These are phyloP conservation scores for Phytomonas francai DNA, from an alignment of 208 protist genomes.

Conservation along the genomic window DNA sequence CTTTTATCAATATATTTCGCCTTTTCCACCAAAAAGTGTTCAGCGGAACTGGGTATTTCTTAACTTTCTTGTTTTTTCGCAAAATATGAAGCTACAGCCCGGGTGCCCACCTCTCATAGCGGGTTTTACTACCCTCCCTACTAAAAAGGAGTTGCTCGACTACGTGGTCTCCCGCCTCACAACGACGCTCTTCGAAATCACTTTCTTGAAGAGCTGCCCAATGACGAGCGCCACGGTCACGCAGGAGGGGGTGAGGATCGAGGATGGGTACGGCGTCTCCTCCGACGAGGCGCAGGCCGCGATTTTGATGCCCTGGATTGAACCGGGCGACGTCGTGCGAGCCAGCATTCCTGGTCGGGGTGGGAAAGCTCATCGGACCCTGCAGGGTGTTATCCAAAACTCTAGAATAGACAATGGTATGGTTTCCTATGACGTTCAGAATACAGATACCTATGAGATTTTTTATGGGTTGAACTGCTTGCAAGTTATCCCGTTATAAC, in stretches of 20 bases:
- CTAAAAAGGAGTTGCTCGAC: constrained; percentile 16
- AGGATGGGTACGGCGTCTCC: background rate
- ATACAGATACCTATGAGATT: background rate
- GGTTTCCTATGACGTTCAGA: background rate
- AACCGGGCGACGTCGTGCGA: background rate
- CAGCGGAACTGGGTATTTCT: constrained; percentile 18
- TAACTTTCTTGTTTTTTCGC: constrained; percentile 29
- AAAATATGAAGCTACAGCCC: constrained; percentile 15
- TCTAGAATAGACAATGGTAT: background rate
- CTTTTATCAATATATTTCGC: constrained; percentile 26
- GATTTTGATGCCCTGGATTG: background rate
- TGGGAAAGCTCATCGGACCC: background rate
- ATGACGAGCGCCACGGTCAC: constrained; percentile 21
- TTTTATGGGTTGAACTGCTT: background rate
- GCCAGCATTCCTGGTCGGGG: background rate
- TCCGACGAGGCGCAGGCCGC: background rate
- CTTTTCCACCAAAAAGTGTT: background rate
- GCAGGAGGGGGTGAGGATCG: constrained; percentile 12
- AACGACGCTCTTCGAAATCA: constrained; percentile 21
- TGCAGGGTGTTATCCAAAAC: constrained; percentile 1
- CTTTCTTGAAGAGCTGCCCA: constrained; percentile 21
- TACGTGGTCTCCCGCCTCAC: constrained; percentile 19
- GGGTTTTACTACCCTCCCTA: constrained; percentile 3
- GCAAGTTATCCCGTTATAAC: background rate
- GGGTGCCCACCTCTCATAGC: constrained; percentile 38